Evolutionary conservation across 2,329 filamentous ascomycete species (phyloP).

Genomic region (Harringtonia aguacate): DNA sequence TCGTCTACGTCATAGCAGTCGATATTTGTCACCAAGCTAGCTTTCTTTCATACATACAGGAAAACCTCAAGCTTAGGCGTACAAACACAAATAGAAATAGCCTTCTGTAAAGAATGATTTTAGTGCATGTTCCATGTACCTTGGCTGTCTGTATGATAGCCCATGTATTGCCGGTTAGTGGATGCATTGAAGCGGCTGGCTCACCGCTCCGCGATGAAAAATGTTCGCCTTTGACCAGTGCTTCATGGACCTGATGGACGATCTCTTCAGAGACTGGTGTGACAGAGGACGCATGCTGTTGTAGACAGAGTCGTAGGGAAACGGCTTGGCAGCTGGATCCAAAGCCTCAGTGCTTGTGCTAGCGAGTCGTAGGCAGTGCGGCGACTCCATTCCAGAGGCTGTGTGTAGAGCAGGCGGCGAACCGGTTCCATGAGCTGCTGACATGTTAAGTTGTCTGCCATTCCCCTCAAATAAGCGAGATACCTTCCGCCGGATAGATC

Average conservation of each 20-base stretch:
- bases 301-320: conserved; percentile 15
- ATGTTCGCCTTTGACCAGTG: conserved; percentile 26
- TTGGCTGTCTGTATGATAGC: too few relatives aligned
- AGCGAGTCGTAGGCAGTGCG: neutral
- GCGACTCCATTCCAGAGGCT: neutral
- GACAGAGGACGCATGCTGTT: conserved; percentile 15
- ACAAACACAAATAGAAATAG: too few relatives aligned
- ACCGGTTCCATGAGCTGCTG: neutral
- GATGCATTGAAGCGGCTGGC: conserved; percentile 25
- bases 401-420: neutral
- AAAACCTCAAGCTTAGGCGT: too few relatives aligned
- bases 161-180: neutral
- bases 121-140: neutral
- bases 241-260: conserved; percentile 18
- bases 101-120: too few relatives aligned
- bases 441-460: neutral
- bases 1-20: too few relatives aligned
- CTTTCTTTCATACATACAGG: too few relatives aligned
- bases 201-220: conserved; percentile 25
- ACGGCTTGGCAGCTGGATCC: neutral
- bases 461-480: neutral
- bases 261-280: conserved; percentile 4
- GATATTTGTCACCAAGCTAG: too few relatives aligned
- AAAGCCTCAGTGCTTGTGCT: neutral
- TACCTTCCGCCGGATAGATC: neutral